Percentiles rank a stretch among this genome's conserved stretches.
Evolutionary conservation across 2,329 filamentous ascomycete species (phyloP).

Genomic region (Trichoderma breve): DNA sequence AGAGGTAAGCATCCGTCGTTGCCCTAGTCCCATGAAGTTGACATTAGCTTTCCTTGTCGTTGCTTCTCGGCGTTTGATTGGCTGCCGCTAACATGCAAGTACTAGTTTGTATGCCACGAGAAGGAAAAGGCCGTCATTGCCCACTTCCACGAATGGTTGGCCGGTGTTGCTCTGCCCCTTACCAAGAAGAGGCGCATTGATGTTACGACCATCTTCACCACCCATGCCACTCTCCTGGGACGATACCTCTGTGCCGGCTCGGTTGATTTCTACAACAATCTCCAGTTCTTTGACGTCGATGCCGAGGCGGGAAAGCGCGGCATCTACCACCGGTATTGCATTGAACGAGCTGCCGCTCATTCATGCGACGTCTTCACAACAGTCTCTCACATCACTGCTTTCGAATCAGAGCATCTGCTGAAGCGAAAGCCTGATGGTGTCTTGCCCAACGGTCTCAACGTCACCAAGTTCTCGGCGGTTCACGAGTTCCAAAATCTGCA

Average conservation of each 20-base stretch:
- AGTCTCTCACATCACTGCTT: slow-evolving; percentile 96
- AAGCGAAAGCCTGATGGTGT: slow-evolving; percentile 98
- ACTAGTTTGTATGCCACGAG: slow-evolving; percentile 87
- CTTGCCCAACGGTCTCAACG: slow-evolving; percentile 92
- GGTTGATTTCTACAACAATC: slow-evolving; percentile 98
- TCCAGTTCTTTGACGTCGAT: slow-evolving; percentile 95
- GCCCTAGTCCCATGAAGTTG: background rate
- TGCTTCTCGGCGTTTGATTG: background rate
- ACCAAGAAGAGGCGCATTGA: slow-evolving; percentile 94
- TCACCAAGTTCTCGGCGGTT: slow-evolving; percentile 94
- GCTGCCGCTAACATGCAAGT: slow-evolving; percentile 23
- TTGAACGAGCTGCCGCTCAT: slow-evolving; percentile 90
- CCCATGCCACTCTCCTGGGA: slow-evolving; percentile 90
- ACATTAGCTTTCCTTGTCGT: background rate
- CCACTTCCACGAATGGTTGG: slow-evolving; percentile 98
- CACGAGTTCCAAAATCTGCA: slow-evolving; percentile 99
- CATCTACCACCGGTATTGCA: slow-evolving; percentile 98
- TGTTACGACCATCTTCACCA: slow-evolving; percentile 97
- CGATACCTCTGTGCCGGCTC: slow-evolving; percentile 96
- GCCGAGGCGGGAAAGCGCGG: slow-evolving; percentile 95
- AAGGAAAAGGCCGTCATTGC: slow-evolving; percentile 90
- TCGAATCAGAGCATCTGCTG: slow-evolving; percentile 94
- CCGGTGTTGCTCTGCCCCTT: slow-evolving; percentile 87
- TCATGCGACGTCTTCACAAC: slow-evolving; percentile 96
- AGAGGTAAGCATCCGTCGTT: slow-evolving; percentile 63